Percentiles rank a stretch among this genome's conserved stretches.
phyloP scores from a whole-genome alignment of 1,284 basidiomycete genomes.

The Phellopilus nigrolimitatus region DNA sequence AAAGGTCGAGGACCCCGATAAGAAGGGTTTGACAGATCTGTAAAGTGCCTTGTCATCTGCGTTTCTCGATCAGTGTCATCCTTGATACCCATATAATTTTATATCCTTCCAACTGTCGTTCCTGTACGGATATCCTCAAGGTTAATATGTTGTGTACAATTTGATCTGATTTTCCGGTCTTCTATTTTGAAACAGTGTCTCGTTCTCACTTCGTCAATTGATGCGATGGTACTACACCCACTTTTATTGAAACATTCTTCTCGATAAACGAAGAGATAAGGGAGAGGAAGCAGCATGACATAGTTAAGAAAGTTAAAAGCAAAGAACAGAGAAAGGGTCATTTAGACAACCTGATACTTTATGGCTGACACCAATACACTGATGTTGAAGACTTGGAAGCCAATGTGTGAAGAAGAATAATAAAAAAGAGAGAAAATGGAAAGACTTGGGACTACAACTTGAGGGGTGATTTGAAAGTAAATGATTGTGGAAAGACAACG shows the following conservation, averaged over 20 bases:
- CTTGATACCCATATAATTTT: conserved; percentile 10
- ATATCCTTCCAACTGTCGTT: conserved; percentile 10
- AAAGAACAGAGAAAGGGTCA: background rate
- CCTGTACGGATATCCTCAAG: background rate
- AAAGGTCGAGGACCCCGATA: conserved; percentile 49
- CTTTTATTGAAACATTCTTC: conserved; percentile 17
- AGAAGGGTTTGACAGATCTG: background rate
- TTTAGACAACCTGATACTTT: conserved; percentile 24
- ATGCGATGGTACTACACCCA: conserved; percentile 4
- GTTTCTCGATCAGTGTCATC: background rate
- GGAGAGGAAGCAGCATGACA: conserved; percentile 13
- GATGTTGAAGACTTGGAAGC: conserved; percentile 25
- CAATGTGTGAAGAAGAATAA: conserved; percentile 21
- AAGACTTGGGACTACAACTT: conserved; percentile 24
- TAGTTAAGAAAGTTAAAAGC: conserved; percentile 21
- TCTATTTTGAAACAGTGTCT: background rate
- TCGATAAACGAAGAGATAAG: conserved; percentile 7
- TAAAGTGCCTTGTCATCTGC: background rate
- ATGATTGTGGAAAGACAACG: conserved; percentile 18
- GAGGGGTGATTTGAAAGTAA: conserved; percentile 12
- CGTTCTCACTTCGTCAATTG: background rate
- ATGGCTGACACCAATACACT: conserved; percentile 24
- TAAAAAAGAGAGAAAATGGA: conserved; percentile 10
- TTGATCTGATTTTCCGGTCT: background rate
- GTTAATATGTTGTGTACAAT: background rate